Percentiles rank a stretch among this genome's conserved stretches.
These are phyloP conservation scores for Ceriops zippeliana DNA, from an alignment of 345 rosid genomes.

Conservation along the genomic window DNA sequence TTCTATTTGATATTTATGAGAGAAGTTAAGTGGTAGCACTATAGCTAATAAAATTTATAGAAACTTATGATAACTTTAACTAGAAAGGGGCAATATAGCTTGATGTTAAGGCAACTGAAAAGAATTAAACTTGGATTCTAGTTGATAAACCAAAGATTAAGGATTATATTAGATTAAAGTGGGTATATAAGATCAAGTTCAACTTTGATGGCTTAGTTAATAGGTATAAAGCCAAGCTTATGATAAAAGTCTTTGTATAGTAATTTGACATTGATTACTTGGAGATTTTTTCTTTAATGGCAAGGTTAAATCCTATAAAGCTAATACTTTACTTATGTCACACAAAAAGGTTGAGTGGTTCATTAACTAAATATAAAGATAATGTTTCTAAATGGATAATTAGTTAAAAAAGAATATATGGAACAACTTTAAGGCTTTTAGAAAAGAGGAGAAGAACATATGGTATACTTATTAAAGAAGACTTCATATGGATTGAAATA, in stretches of 20 bases:
- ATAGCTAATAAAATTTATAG: neutral
- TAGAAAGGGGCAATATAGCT: neutral
- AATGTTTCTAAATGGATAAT: too few species aligned
- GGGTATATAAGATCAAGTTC: neutral
- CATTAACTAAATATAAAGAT: too few species aligned
- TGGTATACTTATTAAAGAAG: accelerated
- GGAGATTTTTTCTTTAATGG: neutral
- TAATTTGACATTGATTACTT: neutral
- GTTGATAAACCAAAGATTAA: neutral
- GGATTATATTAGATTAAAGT: neutral
- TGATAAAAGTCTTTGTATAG: neutral
- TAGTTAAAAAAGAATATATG: too few species aligned
- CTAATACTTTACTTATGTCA: too few species aligned
- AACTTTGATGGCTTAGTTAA: neutral
- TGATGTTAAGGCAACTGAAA: neutral
- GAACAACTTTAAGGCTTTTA: too few species aligned
- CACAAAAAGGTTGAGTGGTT: too few species aligned
- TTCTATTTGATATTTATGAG: neutral
- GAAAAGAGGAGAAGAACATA: too few species aligned
- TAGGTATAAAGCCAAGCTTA: neutral
- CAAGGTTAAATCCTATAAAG: too few species aligned
- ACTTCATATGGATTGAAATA: too few species aligned
- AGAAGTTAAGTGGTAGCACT: neutral
- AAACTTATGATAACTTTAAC: neutral
- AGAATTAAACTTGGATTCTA: neutral